Evolutionary conservation across 495 filamentous ascomycete genomes (phyloP), one percentile per base, ranked within the genome.

Genomic region (Staphylotrichum longicolle): DNA sequence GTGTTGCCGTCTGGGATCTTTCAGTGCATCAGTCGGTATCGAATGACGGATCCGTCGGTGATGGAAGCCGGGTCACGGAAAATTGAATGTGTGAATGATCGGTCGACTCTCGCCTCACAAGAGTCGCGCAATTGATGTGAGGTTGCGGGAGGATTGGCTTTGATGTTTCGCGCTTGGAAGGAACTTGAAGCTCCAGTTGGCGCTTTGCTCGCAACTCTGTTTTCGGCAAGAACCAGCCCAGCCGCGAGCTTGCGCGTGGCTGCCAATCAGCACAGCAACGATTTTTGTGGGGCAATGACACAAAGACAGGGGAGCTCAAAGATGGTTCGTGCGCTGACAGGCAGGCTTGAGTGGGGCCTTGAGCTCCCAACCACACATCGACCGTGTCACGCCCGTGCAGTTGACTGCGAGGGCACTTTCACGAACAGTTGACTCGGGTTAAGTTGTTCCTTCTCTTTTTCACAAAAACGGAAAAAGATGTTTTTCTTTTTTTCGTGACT

Each of bases 1-100:
- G 66, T 84, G 76, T 83, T 75, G 60, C 58, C 61, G 64, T 40
- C n/a, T 1, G 40, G 45, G 40, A 20, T 42, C 10, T 57, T 47
- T 60, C 64, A 66, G 60, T 51, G 63, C 69, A 69, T 64, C 33
- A 40, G 61, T 49, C 2, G 44, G 32, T 27, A 12, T n/a, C 1
- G 27, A 33, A 47, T 12, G 27, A 46, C 39, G n/a, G 49, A 45
- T 6, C n/a, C 8, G 42, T 48, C 54, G 8, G 20, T 9, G 9
- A 58, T 44, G 32, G 20, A 42, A 11, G 34, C 7, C 7, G 33
- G 11, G n/a, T 15, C 39, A 12, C 3, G 33, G 33, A 2, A 5
- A 5, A 15, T 39, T 11, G 37, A 42, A 33, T 4, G 51, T 12
- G 15, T 33, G 30, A 30, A 27, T 54, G 50, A 32, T 57, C 51